Evolutionary conservation across 2,329 filamentous ascomycete genomes (phyloP), one percentile per base, ranked within the genome.

Genomic region (Epichloe brachyelytri): DNA sequence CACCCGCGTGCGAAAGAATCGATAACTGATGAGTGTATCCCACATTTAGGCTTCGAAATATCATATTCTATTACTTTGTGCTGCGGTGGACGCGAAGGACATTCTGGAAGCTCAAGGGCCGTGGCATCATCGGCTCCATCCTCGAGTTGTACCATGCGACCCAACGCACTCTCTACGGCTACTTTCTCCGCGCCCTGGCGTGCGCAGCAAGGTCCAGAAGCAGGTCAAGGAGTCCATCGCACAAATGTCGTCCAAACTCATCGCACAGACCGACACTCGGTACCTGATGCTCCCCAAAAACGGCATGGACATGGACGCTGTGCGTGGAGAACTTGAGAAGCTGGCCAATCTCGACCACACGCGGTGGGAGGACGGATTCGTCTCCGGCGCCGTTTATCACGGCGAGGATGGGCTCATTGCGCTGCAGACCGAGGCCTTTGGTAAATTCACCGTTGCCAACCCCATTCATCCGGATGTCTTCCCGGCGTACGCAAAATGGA

Each of bases 401-500:
- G 93, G 93, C 57, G 93, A 93, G 49, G 79, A 86, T 39, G 83
- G 85, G 43, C 71, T 98, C 59, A 70, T 93, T 54, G 80, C 85
- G 62, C 73, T 98, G 39, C 93, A 98, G 72, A 86, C 87, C 5
- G 88, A 96, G 65, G 91, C 93, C 0, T 97, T 91, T 74, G 86
- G 86, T 57, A 86, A 86, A 68, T 98, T 98, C 66, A 91, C 89
- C 48, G 93, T 98, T 33, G 80, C 89, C 39, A 98, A 98, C 67
- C 93, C 93, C 3, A 93, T 98, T 59, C 93, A 98, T 67, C 93
- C 93, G 6, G 93, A 98, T 70, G 91, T 98, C 43, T 98, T 98
- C 71, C 93, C 15, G 93, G 91, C 30, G 90, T 98, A 49, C 78
- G 93, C 61, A 98, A 98, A 79, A 98, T 98, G 93, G 93, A 98